Conservation (phyloP, 75 land plant species). For the Selaginella tamariscina region DNA sequence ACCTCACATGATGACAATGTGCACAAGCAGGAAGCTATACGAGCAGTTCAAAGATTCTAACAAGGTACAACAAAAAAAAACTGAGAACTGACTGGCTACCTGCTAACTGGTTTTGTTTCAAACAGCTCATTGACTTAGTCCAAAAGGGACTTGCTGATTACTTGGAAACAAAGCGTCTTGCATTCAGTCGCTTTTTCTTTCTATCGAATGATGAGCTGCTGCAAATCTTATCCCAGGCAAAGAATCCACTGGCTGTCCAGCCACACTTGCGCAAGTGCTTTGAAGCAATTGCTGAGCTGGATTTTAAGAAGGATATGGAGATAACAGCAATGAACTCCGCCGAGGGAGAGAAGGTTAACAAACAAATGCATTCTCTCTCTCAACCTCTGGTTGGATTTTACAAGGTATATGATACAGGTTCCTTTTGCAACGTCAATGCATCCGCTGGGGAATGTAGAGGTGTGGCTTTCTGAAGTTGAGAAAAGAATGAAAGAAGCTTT, state of each 20-base stretch:
- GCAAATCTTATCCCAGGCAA: slow-evolving; percentile 33
- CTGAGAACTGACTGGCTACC: not conserved
- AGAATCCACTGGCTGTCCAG: slow-evolving; percentile 35
- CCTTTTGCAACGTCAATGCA: slow-evolving; percentile 29
- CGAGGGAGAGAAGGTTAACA: slow-evolving; percentile 30
- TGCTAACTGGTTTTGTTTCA: not conserved
- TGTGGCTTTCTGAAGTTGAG: slow-evolving; percentile 32
- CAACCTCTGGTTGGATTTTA: not conserved
- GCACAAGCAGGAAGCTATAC: slow-evolving; percentile 25
- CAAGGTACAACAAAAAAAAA: too few species aligned
- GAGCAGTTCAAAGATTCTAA: slow-evolving; percentile 31
- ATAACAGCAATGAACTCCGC: slow-evolving; percentile 29
- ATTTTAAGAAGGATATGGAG: slow-evolving; percentile 24
- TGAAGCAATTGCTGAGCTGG: slow-evolving; percentile 28
- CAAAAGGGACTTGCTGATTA: slow-evolving; percentile 34
- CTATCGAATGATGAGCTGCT: slow-evolving; percentile 36
- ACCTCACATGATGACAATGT: slow-evolving; percentile 26
- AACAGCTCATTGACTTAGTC: slow-evolving; percentile 27
- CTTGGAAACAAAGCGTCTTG: slow-evolving; percentile 31
- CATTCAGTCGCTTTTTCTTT: slow-evolving; percentile 33
- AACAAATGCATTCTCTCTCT: not conserved
- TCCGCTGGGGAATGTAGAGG: slow-evolving; percentile 34
- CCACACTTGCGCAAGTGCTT: slow-evolving; percentile 35
- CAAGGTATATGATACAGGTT: slow-evolving; percentile 12
- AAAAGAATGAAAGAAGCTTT: slow-evolving; percentile 26